These are phyloP conservation scores for Nitzschia sp. DNA, from an alignment of 108 stramenopile genomes.

Conservation along the genomic window DNA sequence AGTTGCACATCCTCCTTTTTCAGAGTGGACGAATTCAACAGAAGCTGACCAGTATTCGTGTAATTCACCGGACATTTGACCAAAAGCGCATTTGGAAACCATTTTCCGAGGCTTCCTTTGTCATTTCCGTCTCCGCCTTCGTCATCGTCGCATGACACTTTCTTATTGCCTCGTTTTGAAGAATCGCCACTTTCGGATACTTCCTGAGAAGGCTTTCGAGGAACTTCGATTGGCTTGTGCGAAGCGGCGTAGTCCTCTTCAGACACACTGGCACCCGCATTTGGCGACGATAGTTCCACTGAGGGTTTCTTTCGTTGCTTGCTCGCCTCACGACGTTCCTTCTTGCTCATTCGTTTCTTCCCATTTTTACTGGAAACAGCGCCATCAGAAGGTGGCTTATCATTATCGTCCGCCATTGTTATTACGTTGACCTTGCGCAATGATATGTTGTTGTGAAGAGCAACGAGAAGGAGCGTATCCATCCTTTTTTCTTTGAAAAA, in stretches of 20 bases:
- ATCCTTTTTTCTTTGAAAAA: no score
- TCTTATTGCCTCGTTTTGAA: constrained; percentile 2
- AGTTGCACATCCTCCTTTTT: constrained; percentile 22
- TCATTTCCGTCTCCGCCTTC: background rate
- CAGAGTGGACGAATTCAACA: constrained; percentile 9
- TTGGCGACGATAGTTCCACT: background rate
- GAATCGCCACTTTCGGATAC: background rate
- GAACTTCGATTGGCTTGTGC: constrained; percentile 15
- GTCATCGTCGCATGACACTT: background rate
- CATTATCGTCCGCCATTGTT: background rate
- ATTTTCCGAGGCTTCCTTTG: constrained; percentile 60
- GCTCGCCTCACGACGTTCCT: constrained; percentile 12
- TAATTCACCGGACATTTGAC: constrained; percentile 68
- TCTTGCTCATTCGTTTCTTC: constrained; percentile 22
- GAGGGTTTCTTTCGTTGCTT: background rate
- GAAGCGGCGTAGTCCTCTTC: background rate
- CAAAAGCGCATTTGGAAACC: constrained; percentile 83
- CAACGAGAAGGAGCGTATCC: no score
- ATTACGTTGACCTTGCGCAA: background rate
- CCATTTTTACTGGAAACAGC: background rate
- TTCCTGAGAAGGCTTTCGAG: constrained; percentile 10
- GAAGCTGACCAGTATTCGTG: constrained; percentile 45
- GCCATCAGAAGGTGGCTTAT: background rate
- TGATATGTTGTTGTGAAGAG: no score
- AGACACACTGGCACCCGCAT: background rate